phyloP scores from a whole-genome alignment of 768 basidiomycete genomes.

The Kwoniella dendrophila region DNA sequence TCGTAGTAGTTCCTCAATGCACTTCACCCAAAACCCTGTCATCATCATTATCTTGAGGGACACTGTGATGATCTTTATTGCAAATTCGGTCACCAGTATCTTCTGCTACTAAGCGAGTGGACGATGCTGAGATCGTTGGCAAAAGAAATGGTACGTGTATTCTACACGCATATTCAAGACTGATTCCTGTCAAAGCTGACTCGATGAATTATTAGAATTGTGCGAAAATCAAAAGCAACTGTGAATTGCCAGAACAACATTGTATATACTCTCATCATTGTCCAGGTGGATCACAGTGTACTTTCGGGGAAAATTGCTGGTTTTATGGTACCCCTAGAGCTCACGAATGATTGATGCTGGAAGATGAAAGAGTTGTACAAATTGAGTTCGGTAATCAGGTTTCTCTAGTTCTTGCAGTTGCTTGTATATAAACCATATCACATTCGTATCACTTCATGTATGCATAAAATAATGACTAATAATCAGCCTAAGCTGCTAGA shows the following conservation, averaged over 20 bases:
- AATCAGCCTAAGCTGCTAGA: background rate
- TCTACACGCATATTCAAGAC: background rate
- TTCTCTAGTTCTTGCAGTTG: no score
- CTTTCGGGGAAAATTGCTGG: constrained; percentile 7
- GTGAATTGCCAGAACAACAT: no score
- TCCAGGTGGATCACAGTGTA: constrained; percentile 4
- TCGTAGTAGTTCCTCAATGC: constrained; percentile 5
- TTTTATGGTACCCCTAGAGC: background rate
- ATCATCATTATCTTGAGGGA: constrained; percentile 17
- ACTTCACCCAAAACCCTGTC: constrained; percentile 13
- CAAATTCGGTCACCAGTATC: background rate
- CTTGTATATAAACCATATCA: no score
- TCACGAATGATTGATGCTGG: background rate
- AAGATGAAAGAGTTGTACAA: background rate
- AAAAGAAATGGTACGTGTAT: constrained; percentile 16
- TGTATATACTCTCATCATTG: constrained; percentile 16
- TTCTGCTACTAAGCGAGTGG: background rate
- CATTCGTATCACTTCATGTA: no score
- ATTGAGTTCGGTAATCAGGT: no score
- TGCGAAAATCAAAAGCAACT: background rate
- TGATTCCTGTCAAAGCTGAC: background rate
- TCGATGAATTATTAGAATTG: background rate
- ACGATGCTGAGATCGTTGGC: background rate
- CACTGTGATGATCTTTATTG: background rate
- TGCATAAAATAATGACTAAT: background rate